Evolutionary conservation across 352 stramenopile genomes (phyloP).

Genomic region (Nothophytophthora sp.): DNA sequence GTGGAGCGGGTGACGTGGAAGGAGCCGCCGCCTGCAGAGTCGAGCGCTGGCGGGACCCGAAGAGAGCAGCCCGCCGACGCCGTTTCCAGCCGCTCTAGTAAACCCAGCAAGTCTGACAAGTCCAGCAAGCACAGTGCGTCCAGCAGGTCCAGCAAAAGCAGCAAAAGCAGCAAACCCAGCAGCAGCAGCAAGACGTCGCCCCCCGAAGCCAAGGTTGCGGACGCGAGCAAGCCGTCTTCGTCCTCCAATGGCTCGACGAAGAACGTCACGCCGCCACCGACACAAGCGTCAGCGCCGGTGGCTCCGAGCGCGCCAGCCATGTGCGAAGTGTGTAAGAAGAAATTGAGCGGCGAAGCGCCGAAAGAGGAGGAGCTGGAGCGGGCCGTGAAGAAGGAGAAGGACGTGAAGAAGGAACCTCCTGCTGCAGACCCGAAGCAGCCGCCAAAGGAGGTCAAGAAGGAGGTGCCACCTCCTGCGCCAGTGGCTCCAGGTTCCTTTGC

Average conservation of each 20-base stretch:
- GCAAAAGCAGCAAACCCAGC: slow-evolving; percentile 18
- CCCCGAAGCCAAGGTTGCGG: slow-evolving; percentile 14
- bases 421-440: slow-evolving; percentile 21
- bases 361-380: slow-evolving; percentile 28
- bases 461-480: slow-evolving; percentile 5
- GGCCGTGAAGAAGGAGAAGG: slow-evolving; percentile 26
- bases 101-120: slow-evolving; percentile 30
- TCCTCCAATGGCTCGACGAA: slow-evolving; percentile 21
- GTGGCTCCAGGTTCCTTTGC: slow-evolving; percentile 40
- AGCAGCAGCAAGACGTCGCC: slow-evolving; percentile 22
- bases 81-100: slow-evolving; percentile 17
- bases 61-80: slow-evolving; percentile 12
- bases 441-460: slow-evolving; percentile 31
- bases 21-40: slow-evolving; percentile 46
- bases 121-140: slow-evolving; percentile 27
- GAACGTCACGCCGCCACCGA: slow-evolving; percentile 21
- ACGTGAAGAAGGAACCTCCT: slow-evolving; percentile 34
- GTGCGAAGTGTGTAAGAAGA: slow-evolving; percentile 68
- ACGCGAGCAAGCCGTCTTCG: slow-evolving; percentile 13
- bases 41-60: slow-evolving; percentile 3
- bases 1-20: slow-evolving; percentile 84
- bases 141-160: slow-evolving; percentile 26
- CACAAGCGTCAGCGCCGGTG: slow-evolving; percentile 14
- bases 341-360: slow-evolving; percentile 37
- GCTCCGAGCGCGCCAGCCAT: slow-evolving; percentile 35